Conservation (phyloP, 768 basidiomycete genomes). For the Leccinum truebloodii region DNA sequence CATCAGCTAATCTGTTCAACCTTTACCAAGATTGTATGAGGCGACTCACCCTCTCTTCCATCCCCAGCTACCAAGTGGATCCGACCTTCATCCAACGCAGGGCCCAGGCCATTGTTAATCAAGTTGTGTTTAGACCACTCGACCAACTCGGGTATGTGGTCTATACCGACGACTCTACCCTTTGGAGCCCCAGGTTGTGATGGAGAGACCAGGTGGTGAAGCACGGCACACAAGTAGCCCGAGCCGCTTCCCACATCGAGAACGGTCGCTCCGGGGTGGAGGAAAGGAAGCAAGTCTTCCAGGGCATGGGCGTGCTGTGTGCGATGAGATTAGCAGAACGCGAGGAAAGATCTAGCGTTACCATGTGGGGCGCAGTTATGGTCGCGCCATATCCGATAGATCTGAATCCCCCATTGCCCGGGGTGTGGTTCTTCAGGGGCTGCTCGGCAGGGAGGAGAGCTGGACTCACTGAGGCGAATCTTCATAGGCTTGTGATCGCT, state of each 20-base stretch:
- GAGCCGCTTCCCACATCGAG: conserved; percentile 92
- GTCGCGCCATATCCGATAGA: conserved; percentile 84
- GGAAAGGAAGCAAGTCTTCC: conserved; percentile 72
- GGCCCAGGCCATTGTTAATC: conserved; percentile 58
- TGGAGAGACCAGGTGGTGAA: conserved; percentile 66
- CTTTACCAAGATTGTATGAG: background rate
- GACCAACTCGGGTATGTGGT: conserved; percentile 82
- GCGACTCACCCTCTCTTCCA: conserved; percentile 64
- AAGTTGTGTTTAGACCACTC: conserved; percentile 72
- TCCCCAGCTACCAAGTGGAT: conserved; percentile 76
- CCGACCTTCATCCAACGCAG: conserved; percentile 49
- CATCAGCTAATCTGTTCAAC: background rate
- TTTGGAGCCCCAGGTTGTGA: conserved; percentile 19
- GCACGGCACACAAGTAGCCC: conserved; percentile 81
- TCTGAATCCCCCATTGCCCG: conserved; percentile 37
- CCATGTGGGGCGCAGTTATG: conserved; percentile 98
- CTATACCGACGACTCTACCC: conserved; percentile 82
- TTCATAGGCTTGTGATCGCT: conserved; percentile 58
- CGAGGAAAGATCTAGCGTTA: conserved; percentile 27
- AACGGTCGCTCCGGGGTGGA: conserved; percentile 69
- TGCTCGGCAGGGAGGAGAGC: conserved; percentile 24
- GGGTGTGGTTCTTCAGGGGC: background rate
- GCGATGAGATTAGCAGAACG: background rate
- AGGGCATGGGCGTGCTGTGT: conserved; percentile 82
- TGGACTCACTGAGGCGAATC: conserved; percentile 72